Evolutionary conservation across 2,329 filamentous ascomycete species (phyloP), one percentile per base, ranked within the genome.

Genomic region (Sporothrix curviconia): DNA sequence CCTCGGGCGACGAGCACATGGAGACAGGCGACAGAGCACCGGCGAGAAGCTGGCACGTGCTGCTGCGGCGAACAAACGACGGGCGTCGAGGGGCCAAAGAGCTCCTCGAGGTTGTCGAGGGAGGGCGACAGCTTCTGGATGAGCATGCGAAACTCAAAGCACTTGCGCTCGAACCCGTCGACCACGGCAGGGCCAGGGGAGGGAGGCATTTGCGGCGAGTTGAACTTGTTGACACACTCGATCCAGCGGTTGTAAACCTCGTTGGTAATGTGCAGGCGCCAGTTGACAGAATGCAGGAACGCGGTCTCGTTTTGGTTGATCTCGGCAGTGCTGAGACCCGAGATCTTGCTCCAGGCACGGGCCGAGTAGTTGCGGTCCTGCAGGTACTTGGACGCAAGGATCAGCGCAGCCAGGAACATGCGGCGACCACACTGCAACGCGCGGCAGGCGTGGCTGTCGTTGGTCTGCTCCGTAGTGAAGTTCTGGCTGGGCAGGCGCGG

Each of bases 361-460:
- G 94, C 91, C 14, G 94, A 97, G 74, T 95, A 99, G 74, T 97
- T 99, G 65, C 92, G 87, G 70, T 99, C 94, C 73, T 99, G 94
- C 47, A 99, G 78, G 70, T 97, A 99, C 76, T 99, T 99, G 36
- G 94, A 97, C 2, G 94, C 94, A 57, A 99, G 79, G 64, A 99
- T 97, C 60, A 99, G 79, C 49, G 92, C 92, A 11, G 94, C 86
- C 55, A 99, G 81, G 70, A 99, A 97, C 92, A 97, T 97, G 67
- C 94, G 90, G 61, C 94, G 88, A 56, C 94, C 94, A 72, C 94
- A 97, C 73, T 96, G 92, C 68, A 99, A 82, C 40, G 91, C 90
- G 61, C 90, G 87, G 66, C 82, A 82, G 55, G 84, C 82, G 60
- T 86, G 82, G 59, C 81, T 80, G 66, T 92, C 87, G 62, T 86